Evolutionary conservation across 768 basidiomycete species (phyloP).

Genomic region (Psilocybe azurescens): DNA sequence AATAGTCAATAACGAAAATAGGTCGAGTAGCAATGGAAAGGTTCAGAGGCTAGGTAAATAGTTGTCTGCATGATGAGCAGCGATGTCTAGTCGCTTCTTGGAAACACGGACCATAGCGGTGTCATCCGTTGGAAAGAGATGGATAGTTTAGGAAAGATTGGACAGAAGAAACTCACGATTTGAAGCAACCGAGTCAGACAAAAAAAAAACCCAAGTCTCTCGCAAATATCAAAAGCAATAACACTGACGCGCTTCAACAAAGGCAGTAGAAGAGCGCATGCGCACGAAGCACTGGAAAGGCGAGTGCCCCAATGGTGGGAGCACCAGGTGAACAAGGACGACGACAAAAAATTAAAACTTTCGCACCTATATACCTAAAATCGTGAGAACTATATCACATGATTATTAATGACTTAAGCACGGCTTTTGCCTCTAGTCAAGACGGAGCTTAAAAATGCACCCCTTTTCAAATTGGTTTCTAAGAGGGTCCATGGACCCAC

Average conservation of each 20-base stretch:
- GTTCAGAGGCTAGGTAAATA: slow-evolving; percentile 76
- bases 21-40: slow-evolving; percentile 7
- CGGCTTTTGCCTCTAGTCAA: neutral
- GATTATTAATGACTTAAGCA: neutral
- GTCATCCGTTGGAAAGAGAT: slow-evolving; percentile 59
- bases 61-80: slow-evolving; percentile 77
- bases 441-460: neutral
- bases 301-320: neutral
- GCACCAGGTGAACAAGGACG: neutral
- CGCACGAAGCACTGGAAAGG: neutral
- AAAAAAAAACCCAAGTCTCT: neutral
- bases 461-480: neutral
- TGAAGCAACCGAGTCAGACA: neutral
- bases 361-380: neutral
- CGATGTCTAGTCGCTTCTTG: slow-evolving; percentile 94
- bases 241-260: no score
- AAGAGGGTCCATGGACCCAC: neutral
- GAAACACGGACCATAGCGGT: slow-evolving; percentile 97
- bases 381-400: slow-evolving; percentile 15
- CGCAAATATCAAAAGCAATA: neutral
- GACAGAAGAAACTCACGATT: slow-evolving; percentile 21
- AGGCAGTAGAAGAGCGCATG: no score
- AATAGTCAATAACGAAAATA: neutral
- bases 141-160: slow-evolving; percentile 6
- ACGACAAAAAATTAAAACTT: slow-evolving; percentile 8